Conservation (phyloP, 257 asterid genomes). For the Solanum acaule region DNA sequence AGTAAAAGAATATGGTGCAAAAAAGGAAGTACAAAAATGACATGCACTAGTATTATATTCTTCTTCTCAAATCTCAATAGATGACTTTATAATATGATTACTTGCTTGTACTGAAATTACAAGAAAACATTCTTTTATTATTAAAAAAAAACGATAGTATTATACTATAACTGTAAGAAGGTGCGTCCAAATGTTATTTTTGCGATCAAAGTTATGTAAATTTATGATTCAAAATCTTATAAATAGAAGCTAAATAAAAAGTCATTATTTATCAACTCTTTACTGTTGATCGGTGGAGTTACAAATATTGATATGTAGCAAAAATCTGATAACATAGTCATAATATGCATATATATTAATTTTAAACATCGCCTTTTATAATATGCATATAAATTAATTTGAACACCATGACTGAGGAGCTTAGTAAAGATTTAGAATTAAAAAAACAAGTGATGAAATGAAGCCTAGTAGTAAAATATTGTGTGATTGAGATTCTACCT, state of each 20-base stretch:
- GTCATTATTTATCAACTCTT: no score
- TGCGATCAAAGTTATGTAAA: neutral
- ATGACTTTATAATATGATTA: neutral
- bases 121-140: no score
- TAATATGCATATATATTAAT: no score
- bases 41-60: neutral
- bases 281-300: neutral
- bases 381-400: no score
- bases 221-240: neutral
- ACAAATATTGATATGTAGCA: neutral
- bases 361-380: no score
- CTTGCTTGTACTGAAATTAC: no score
- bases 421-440: neutral
- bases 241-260: neutral
- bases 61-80: neutral
- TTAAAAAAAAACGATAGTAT: no score
- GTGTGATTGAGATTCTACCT: neutral
- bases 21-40: neutral
- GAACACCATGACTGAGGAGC: neutral
- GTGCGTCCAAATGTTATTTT: neutral
- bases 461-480: neutral
- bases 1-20: neutral
- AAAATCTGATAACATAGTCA: no score
- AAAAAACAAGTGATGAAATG: neutral
- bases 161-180: no score